Percentiles rank a stretch among this genome's conserved stretches.
These are phyloP conservation scores for Strobilomyces dryophilus DNA, from an alignment of 768 basidiomycete genomes.

Conservation along the genomic window DNA sequence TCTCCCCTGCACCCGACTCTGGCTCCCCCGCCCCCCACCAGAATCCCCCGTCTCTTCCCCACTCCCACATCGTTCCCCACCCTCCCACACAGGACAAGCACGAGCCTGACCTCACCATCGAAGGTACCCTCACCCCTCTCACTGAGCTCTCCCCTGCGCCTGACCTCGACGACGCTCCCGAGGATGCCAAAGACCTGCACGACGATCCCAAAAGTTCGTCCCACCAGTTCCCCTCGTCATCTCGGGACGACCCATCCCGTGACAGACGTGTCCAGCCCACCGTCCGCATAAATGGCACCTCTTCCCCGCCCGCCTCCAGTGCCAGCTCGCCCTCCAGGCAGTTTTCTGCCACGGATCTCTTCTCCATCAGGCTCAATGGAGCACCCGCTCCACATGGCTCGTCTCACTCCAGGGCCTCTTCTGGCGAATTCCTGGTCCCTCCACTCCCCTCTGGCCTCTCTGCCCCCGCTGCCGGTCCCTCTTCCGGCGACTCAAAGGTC, in stretches of 20 bases:
- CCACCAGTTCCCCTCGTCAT: slow-evolving; percentile 11
- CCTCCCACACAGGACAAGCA: slow-evolving; percentile 24
- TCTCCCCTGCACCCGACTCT: slow-evolving; percentile 52
- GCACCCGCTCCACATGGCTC: slow-evolving; percentile 12
- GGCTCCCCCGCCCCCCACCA: slow-evolving; percentile 33
- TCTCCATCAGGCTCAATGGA: slow-evolving; percentile 22
- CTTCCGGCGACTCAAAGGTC: slow-evolving; percentile 40
- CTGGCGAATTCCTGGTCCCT: slow-evolving; percentile 27
- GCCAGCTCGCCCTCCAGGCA: slow-evolving; percentile 21
- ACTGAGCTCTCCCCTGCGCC: slow-evolving; percentile 72
- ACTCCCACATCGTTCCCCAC: slow-evolving; percentile 16
- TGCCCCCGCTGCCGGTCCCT: slow-evolving; percentile 1
- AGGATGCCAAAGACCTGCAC: slow-evolving; percentile 32
- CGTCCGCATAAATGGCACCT: slow-evolving; percentile 21
- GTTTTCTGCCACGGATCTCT: slow-evolving; percentile 17
- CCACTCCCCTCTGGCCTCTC: slow-evolving; percentile 27
- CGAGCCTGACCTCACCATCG: slow-evolving; percentile 36
- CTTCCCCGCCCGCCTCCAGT: slow-evolving; percentile 17
- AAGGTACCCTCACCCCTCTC: slow-evolving; percentile 60
- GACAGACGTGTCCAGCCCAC: slow-evolving; percentile 18
- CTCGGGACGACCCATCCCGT: slow-evolving; percentile 13
- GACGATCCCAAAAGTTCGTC: slow-evolving; percentile 27
- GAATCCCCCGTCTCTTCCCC: slow-evolving; percentile 16
- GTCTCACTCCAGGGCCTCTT: slow-evolving; percentile 27
- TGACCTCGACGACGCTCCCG: slow-evolving; percentile 44